phyloP scores from a whole-genome alignment of 305 asterid genomes.

The Galium porrigens region DNA sequence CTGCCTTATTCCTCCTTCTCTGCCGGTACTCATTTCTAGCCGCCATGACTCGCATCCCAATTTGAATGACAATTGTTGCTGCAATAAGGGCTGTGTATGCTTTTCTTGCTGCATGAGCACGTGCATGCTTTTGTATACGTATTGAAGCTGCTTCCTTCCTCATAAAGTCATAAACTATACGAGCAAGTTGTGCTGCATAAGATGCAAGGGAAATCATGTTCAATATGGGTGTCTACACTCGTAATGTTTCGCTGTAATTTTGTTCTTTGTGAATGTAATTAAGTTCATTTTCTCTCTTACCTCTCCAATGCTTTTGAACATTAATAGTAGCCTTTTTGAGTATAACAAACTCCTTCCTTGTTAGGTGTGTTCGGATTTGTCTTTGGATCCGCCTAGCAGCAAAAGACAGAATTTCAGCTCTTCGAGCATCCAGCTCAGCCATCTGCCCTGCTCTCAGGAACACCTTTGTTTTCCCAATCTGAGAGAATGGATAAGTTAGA shows the following conservation, averaged over 20 bases:
- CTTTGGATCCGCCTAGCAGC: conserved; percentile 77
- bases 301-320: conserved; percentile 76
- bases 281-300: conserved; percentile 26
- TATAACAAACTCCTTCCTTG: conserved; percentile 56
- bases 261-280: not conserved
- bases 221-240: too few relatives aligned
- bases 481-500: conserved; percentile 13
- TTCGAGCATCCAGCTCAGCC: conserved; percentile 91
- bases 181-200: conserved; percentile 61
- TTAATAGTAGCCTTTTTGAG: conserved; percentile 56
- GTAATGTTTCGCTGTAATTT: not conserved
- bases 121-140: conserved; percentile 68
- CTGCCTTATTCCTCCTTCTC: conserved; percentile 68
- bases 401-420: conserved; percentile 72
- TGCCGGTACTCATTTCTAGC: conserved; percentile 63
- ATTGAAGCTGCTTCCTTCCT: conserved; percentile 84
- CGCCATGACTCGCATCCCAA: conserved; percentile 72
- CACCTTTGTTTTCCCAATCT: conserved; percentile 91
- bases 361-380: conserved; percentile 62
- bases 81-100: conserved; percentile 44
- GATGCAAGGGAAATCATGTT: conserved; percentile 12
- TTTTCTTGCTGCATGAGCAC: conserved; percentile 55
- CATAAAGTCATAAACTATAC: conserved; percentile 52
- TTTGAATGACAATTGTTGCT: conserved; percentile 66
- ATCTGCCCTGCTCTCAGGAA: conserved; percentile 98